These are phyloP conservation scores for Scenedesmus sp. DNA, from an alignment of 163 green algal species.

Conservation along the genomic window DNA sequence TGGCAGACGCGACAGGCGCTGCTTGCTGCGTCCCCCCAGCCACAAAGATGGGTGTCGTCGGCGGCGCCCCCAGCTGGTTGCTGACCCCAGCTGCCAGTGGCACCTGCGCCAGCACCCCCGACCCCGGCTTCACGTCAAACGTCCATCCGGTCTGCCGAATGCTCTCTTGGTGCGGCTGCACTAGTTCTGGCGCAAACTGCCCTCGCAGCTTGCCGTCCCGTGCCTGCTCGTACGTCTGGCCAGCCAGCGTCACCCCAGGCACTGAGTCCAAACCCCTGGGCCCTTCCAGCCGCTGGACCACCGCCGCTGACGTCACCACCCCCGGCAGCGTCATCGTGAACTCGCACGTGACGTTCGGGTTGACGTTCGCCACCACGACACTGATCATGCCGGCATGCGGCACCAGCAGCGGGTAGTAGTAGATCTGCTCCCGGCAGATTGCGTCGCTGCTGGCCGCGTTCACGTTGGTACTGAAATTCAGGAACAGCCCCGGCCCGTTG, in stretches of 20 bases:
- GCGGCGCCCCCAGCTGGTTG: neutral
- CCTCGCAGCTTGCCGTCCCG: slow-evolving; percentile 22
- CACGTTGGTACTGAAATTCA: slow-evolving; percentile 16
- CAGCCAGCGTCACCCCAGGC: slow-evolving; percentile 28
- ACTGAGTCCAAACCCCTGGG: slow-evolving; percentile 21
- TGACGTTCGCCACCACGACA: slow-evolving; percentile 38
- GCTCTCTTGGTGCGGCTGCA: slow-evolving; percentile 9
- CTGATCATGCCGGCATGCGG: slow-evolving; percentile 45
- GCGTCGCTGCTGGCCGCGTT: neutral
- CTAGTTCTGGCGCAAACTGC: neutral
- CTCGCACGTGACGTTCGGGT: slow-evolving; percentile 8
- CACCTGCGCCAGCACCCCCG: slow-evolving; percentile 42
- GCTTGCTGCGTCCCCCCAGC: slow-evolving; percentile 27
- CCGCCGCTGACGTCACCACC: neutral
- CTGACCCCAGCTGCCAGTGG: slow-evolving; percentile 17
- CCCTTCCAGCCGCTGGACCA: slow-evolving; percentile 25
- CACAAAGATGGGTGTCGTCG: neutral
- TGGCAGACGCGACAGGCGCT: neutral
- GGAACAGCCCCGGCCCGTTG: slow-evolving; percentile 42
- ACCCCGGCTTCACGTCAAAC: slow-evolving; percentile 8
- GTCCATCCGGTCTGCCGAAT: slow-evolving; percentile 26
- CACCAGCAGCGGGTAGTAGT: slow-evolving; percentile 37
- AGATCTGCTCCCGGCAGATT: slow-evolving; percentile 29
- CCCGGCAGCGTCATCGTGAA: slow-evolving; percentile 37
- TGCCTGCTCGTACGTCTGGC: slow-evolving; percentile 39